phyloP scores from a whole-genome alignment of 768 basidiomycete species.

The Calocera cornea region DNA sequence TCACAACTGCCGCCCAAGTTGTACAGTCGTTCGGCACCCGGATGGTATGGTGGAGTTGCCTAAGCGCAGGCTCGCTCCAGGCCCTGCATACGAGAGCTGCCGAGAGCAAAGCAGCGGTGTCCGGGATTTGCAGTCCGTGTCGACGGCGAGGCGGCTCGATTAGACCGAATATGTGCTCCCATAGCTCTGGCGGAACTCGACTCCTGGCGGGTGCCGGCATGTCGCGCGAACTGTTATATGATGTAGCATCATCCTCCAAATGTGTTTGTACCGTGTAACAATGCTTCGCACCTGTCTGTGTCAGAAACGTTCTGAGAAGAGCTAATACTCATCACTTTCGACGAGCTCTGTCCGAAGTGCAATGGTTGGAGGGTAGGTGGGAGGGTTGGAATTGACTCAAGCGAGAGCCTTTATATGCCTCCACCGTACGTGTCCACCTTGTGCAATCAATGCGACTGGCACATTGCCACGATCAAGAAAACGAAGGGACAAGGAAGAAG shows the following conservation, averaged over 20 bases:
- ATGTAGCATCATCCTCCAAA: not conserved
- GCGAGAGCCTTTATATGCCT: not conserved
- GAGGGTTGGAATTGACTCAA: not conserved
- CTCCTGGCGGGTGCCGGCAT: not conserved
- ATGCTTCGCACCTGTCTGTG: not conserved
- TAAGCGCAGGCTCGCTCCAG: not conserved
- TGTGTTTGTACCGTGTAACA: not conserved
- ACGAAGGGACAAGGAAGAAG: not conserved
- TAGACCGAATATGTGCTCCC: not conserved
- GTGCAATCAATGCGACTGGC: conserved; percentile 4
- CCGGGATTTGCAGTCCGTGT: not conserved
- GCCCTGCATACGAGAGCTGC: not conserved
- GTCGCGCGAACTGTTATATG: not conserved
- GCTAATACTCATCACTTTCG: not conserved
- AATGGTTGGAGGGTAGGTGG: not conserved
- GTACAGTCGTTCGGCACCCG: not conserved
- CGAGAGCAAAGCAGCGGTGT: not conserved
- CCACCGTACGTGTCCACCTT: not conserved
- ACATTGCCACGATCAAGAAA: conserved; percentile 2
- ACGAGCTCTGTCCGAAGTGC: not conserved
- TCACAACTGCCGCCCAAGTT: not conserved
- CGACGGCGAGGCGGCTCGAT: not conserved
- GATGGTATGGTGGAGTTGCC: not conserved
- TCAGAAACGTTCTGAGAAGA: not conserved
- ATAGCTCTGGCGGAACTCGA: conserved; percentile 3